Evolutionary conservation across 164 flowering plant species (phyloP).

Genomic region (Tinospora cordifolia): DNA sequence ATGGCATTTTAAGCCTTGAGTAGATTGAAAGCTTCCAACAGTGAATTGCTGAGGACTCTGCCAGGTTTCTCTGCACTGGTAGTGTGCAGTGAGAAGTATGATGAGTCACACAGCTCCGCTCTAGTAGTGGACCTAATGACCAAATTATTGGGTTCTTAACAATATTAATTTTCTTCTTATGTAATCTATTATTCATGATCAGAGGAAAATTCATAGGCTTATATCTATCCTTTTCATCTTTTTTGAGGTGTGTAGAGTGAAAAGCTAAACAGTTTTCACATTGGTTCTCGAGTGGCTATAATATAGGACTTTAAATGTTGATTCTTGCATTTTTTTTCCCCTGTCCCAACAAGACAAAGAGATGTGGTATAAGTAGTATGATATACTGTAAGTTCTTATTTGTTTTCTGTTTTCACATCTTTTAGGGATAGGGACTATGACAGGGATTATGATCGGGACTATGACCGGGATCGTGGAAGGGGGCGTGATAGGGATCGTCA

Average conservation of each 20-base stretch:
- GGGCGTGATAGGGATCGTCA: constrained; percentile 50
- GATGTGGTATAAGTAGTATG: background rate
- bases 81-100: constrained; percentile 99
- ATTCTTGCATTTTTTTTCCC: background rate
- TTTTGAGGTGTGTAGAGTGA: background rate
- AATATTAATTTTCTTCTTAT: too few species aligned
- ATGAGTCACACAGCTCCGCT: constrained; percentile 58
- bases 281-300: too few species aligned
- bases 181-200: too few species aligned
- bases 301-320: too few species aligned
- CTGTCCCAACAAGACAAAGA: too few species aligned
- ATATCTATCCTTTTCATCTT: background rate
- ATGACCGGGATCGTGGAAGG: constrained; percentile 38
- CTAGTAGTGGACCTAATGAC: background rate
- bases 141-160: background rate
- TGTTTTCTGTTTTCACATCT: background rate
- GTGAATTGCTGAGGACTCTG: constrained; percentile 38
- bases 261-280: background rate
- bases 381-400: background rate
- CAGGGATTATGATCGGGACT: constrained; percentile 33
- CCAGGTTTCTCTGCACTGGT: constrained; percentile 97
- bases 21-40: constrained; percentile 58
- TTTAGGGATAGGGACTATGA: constrained; percentile 35
- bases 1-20: constrained; percentile 40
- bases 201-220: too few species aligned